Base-by-base conservation (phyloP, 1,284 basidiomycete genomes). In the Veloporphyrellus conicus region DNA sequence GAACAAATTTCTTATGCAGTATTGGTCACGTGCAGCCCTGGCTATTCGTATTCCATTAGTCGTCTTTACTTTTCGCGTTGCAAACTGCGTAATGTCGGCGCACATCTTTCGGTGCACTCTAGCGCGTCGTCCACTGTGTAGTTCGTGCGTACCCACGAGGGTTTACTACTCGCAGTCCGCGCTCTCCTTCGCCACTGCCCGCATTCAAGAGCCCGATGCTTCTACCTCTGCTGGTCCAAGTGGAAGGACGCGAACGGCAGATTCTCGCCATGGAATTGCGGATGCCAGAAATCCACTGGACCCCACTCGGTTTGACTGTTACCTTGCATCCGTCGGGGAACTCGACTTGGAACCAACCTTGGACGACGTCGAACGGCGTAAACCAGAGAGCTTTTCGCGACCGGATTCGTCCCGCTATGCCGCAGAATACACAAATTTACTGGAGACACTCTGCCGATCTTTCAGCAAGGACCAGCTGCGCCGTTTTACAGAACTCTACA, bases 391-490 rank as follows among this genome's bases (percentile, higher is more conserved):
- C 14, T 71, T 71, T 42, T 67, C 75, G 7, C 54, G 58, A 25
- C 62, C 72, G 6, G 62, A 67, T 8, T 72, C 73, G 4, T 61
- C 66, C 3, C 55, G 69, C 47, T 89, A 85, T 59, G 71, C 75
- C 39, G 49, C 57, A n/a, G 68, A 76, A 42, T 86, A 85, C 56
- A 69, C 71, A 28, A 58, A 66, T 15, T 65, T 83, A 16, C 51
- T 78, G 37, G 72, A 76, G 36, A 71, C 64, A 2, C 67, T 89
- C 16, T 73, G 74, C 50, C 74, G 74, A n/a, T 78, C 83, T 9
- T 89, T 89, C 62, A 83, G 74, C 54, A 73, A 69, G 49, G 66
- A 71, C 29, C 86, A 88, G 58, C 68, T 89, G 23, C 73, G 71
- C n/a, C 58, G 68, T 37, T 81, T 85, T 53, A 56, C 77, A 12